Base-by-base conservation (phyloP, 1,284 basidiomycete genomes). In the Cryptococcus sp. region DNA sequence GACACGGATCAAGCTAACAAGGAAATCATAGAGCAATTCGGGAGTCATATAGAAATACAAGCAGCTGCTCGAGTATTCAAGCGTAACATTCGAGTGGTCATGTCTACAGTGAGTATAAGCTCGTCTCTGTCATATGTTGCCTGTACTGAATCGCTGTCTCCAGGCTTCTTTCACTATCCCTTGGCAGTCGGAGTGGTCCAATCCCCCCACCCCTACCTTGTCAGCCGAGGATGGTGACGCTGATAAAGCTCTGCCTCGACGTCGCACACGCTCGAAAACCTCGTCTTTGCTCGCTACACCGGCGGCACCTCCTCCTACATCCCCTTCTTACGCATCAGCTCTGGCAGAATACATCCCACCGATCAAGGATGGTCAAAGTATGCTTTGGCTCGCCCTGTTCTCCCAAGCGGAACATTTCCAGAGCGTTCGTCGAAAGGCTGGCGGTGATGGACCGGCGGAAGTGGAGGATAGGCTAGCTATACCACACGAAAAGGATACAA, bases 361-460 rank as follows among this genome's bases (percentile, higher is more conserved):
- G 3, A 43, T 63, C 17, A 61, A 56, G 0, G 63, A 65, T 1
- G 73, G 71, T 5, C 63, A 65, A 23, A 63, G 56, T 23, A 73
- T 75, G 67, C 63, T 76, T 5, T 76, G 74, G 74, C 65, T 76
- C 11, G 73, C 73, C 6, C 63, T 75, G 15, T 75, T 76, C 61
- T 70, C 72, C 44, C 66, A 73, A 47, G 73, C 73, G 0, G 74
- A 75, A 57, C 74, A 76, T 50, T 76, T 73, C 49, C 69, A 76
- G 57, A 69, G 66, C 23, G 59, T 76, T 16, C 61, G 69, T 1
- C 63, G 73, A 1, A 65, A 65, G 45, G 70, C 67, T 11, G 69
- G 69, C 23, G 59, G 67, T 8, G 66, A 67, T n/a, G 72, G 74
- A 23, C 68, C 72, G 10, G 72, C 74, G 22, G 69, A 71, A 38